Percentiles rank a stretch among this genome's conserved stretches.
phyloP scores from a whole-genome alignment of 768 basidiomycete genomes.

The Auriscalpium microsporum region DNA sequence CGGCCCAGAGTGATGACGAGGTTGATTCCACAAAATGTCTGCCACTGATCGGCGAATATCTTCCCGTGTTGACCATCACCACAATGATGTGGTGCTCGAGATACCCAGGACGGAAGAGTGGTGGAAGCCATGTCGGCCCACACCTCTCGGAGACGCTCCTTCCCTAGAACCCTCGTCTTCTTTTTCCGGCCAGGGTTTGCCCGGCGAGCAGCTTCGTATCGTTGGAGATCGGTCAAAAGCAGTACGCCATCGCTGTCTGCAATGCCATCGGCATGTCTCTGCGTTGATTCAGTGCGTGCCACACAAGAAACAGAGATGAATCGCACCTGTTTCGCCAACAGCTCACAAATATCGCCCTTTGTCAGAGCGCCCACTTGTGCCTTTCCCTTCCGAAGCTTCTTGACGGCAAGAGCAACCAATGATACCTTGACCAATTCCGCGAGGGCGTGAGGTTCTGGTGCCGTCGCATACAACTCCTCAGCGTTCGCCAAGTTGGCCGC shows the following conservation, averaged over 20 bases:
- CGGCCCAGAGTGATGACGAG: constrained; percentile 14
- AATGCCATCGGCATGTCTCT: not conserved
- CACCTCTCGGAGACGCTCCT: not conserved
- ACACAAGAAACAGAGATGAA: no score
- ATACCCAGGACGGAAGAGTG: constrained; percentile 18
- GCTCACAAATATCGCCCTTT: no score
- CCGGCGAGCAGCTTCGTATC: not conserved
- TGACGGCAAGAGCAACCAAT: not conserved
- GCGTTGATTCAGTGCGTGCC: no score
- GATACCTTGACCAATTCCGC: not conserved
- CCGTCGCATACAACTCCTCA: not conserved
- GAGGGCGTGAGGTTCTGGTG: not conserved
- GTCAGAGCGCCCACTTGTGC: no score
- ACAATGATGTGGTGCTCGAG: constrained; percentile 6
- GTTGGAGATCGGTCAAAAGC: not conserved
- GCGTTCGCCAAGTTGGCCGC: not conserved
- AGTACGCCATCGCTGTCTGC: not conserved
- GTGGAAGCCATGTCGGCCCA: constrained; percentile 14
- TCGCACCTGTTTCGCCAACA: no score
- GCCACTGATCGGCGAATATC: constrained; percentile 19
- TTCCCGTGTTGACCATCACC: constrained; percentile 17
- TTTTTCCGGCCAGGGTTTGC: not conserved
- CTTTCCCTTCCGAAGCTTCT: not conserved
- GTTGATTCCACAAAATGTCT: constrained; percentile 8
- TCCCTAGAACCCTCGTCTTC: not conserved